phyloP scores from a whole-genome alignment of 2,329 filamentous ascomycete genomes.

The Knufia petricola region DNA sequence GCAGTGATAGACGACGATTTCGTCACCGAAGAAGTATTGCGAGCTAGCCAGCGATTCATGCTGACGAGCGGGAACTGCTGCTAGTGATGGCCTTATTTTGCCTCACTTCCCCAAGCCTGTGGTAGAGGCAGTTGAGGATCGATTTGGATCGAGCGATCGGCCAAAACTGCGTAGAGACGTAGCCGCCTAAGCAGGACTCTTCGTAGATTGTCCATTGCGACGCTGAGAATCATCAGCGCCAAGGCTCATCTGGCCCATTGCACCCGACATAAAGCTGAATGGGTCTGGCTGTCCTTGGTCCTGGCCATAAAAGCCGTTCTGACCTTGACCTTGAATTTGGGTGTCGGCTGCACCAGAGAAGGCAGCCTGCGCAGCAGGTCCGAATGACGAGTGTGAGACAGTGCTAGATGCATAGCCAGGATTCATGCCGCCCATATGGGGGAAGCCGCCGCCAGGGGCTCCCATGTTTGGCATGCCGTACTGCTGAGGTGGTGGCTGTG shows the following conservation, averaged over 20 bases:
- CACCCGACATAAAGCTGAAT: conserved; percentile 54
- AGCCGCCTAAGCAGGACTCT: conserved; percentile 30
- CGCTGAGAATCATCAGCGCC: conserved; percentile 34
- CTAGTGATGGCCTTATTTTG: neutral
- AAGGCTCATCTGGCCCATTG: conserved; percentile 51
- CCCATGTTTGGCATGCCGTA: conserved; percentile 80
- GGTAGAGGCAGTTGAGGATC: neutral
- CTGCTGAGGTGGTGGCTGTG: conserved; percentile 69
- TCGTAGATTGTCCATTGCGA: conserved; percentile 37
- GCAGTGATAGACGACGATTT: neutral
- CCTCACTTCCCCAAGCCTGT: neutral
- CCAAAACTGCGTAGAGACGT: conserved; percentile 2
- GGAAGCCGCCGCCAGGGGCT: conserved; percentile 67
- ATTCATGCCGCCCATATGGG: conserved; percentile 53
- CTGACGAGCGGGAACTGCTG: neutral
- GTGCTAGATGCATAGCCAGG: conserved; percentile 70
- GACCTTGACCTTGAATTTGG: conserved; percentile 59
- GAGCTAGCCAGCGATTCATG: neutral
- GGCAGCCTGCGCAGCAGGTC: conserved; percentile 85
- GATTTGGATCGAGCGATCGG: conserved; percentile 4
- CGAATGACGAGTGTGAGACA: conserved; percentile 76
- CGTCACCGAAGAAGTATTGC: neutral
- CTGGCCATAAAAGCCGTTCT: conserved; percentile 59
- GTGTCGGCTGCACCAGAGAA: conserved; percentile 84
- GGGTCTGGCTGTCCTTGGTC: conserved; percentile 47